Base-by-base conservation (phyloP, 164 flowering plant genomes). In the Protea cynaroides region DNA sequence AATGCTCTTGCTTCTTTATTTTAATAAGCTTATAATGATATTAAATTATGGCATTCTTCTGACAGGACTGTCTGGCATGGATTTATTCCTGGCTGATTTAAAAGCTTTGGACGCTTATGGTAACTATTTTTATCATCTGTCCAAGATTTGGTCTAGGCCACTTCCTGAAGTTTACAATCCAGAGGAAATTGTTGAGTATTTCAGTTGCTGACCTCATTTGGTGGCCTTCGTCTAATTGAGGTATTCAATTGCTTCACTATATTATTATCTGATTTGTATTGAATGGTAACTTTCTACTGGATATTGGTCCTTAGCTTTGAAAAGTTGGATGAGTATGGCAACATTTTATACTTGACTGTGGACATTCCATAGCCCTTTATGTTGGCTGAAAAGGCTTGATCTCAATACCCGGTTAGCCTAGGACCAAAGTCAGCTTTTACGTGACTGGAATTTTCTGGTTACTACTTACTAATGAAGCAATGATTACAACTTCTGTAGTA, bases 141-240 rank as follows among this genome's bases (percentile, higher is more conserved):
- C 86, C 15, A 87, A 79, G 75, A 66, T 74, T 60, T 89, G 93
- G 96, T 82, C 95, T 9, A 85, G 74, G 80, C 99, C 99, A 69
- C 92, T 94, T 73, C 99, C 97, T 47, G 99, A 94, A 76, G 71
- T 64, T 37, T 94, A 94, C 75, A 87, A 91, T 73, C 86, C 96
- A 29, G 59, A 84, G 57, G 81, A 74, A 67, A 82, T 89, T 76
- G 76, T 82, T 51, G 78, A 82, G 22, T 94, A 94, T 65, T 94
- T 94, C 74, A 81, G 64, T 69, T 79, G 84, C 72, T 80, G 98
- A 76, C 98, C 96, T 66, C 98, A 94, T 74, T 68, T 94, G 13
- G 83, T 94, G 68, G 83, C 85, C 73, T 94, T 71, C 82, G 98
- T 50, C 81, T 94, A 71, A 69, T 89, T 49, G 97, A 94, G 98